Conservation (phyloP, 495 filamentous ascomycete species). For the Lichina pygmaea region DNA sequence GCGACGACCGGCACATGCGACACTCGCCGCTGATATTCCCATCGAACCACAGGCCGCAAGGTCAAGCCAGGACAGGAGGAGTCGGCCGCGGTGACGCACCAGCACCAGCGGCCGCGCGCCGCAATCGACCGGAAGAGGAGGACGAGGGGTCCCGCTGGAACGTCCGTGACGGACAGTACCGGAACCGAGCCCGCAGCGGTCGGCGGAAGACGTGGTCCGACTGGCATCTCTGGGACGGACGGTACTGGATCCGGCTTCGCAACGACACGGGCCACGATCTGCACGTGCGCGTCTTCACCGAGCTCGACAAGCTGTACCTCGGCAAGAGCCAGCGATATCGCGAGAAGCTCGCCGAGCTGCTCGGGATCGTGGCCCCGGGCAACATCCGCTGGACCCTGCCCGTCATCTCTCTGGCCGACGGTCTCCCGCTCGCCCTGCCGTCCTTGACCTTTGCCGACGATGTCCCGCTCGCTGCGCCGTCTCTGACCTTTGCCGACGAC, state of each 20-base stretch:
- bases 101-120: neutral
- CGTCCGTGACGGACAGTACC: neutral
- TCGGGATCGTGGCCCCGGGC: constrained; percentile 19
- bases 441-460: constrained; percentile 15
- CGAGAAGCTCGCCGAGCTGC: constrained; percentile 11
- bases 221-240: constrained; percentile 46
- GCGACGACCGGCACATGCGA: neutral
- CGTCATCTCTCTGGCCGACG: constrained; percentile 12
- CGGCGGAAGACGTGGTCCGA: constrained; percentile 8
- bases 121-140: neutral
- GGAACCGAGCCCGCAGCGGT: neutral
- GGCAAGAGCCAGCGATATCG: constrained; percentile 13
- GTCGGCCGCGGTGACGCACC: no score
- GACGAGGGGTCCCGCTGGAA: neutral
- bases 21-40: neutral
- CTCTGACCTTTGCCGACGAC: no score
- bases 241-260: constrained; percentile 51
- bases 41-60: neutral
- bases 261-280: constrained; percentile 14
- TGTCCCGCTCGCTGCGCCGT: no score
- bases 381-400: constrained; percentile 27
- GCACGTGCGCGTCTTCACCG: constrained; percentile 14
- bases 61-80: neutral
- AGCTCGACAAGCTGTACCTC: neutral
- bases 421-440: constrained; percentile 19